Percentiles rank a stretch among this genome's conserved stretches.
These are phyloP conservation scores for Medicago ruthenica DNA, from an alignment of 306 rosid genomes.

Conservation along the genomic window DNA sequence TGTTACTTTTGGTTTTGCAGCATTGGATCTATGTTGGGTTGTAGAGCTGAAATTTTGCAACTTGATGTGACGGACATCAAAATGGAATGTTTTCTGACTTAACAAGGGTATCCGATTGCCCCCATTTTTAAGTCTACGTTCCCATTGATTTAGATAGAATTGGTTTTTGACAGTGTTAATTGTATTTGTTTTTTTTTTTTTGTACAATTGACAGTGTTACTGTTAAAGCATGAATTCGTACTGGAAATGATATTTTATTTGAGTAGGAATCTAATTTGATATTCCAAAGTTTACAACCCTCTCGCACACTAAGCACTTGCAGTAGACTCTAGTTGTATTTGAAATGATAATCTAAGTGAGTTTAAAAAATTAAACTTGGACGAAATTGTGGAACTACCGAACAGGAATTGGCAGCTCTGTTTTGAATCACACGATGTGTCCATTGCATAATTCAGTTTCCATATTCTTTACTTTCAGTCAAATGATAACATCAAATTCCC, in stretches of 20 bases:
- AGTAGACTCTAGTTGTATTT: background rate
- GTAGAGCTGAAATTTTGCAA: constrained; percentile 86
- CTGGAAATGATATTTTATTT: too few relatives aligned
- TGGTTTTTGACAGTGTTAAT: background rate
- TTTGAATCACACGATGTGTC: background rate
- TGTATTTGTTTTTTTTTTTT: background rate
- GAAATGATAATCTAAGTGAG: background rate
- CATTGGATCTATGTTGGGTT: constrained; percentile 80
- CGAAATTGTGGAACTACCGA: background rate
- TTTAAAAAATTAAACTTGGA: background rate
- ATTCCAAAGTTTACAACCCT: too few relatives aligned
- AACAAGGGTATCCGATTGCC: constrained; percentile 36
- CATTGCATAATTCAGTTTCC: background rate
- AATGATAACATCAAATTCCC: background rate
- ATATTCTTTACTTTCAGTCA: background rate
- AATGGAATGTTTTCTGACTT: constrained; percentile 74
- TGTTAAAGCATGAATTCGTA: background rate
- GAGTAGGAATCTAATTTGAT: too few relatives aligned
- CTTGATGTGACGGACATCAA: constrained; percentile 93
- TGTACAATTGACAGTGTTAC: background rate
- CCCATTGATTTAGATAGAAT: background rate
- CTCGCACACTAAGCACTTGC: too few relatives aligned
- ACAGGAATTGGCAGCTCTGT: background rate
- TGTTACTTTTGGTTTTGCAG: constrained; percentile 50
- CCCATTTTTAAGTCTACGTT: background rate